These are phyloP conservation scores for Populus deltoides DNA, from an alignment of 345 rosid species.

Conservation along the genomic window DNA sequence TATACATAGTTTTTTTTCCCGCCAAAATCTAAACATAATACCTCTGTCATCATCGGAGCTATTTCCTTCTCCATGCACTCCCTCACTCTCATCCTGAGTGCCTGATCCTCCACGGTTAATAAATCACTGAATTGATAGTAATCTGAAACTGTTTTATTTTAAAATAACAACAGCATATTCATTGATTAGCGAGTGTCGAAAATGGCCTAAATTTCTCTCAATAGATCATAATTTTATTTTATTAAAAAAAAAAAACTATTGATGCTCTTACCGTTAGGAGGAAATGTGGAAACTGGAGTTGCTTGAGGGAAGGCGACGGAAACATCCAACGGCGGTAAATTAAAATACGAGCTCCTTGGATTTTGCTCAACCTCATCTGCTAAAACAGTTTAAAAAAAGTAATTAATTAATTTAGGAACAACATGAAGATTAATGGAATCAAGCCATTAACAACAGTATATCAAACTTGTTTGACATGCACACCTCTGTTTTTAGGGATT, in stretches of 20 bases:
- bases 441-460: too few relatives aligned
- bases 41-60: constrained; percentile 88
- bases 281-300: constrained; percentile 82
- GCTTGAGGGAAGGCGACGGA: constrained; percentile 95
- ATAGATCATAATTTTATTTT: too few relatives aligned
- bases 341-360: constrained; percentile 52
- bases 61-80: constrained; percentile 87
- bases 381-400: neutral
- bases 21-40: constrained; percentile 13
- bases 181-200: neutral
- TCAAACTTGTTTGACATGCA: neutral
- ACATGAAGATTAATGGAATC: neutral
- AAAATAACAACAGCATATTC: neutral
- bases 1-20: neutral
- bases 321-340: constrained; percentile 63
- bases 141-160: constrained; percentile 61
- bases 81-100: constrained; percentile 59
- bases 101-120: constrained; percentile 76
- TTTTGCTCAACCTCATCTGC: constrained; percentile 36
- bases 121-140: constrained; percentile 75
- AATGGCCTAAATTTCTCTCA: neutral
- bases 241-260: neutral
- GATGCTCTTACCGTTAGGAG: constrained; percentile 60
- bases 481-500: neutral
- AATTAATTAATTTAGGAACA: neutral